phyloP scores from a whole-genome alignment of 1,139 yeast genomes.

The Geotrichum histeridarum region DNA sequence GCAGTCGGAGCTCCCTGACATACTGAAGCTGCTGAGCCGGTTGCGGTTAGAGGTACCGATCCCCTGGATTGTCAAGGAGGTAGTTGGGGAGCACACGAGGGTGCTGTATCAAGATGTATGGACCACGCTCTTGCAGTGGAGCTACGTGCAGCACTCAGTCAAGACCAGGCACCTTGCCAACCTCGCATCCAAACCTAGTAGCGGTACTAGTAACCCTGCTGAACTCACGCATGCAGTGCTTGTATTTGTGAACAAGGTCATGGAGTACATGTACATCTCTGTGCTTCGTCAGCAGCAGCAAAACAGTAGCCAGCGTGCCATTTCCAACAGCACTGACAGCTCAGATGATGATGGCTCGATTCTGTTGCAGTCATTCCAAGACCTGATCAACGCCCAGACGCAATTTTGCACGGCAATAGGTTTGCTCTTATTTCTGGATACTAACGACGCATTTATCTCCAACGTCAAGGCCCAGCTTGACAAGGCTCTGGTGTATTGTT shows the following conservation, averaged over 20 bases:
- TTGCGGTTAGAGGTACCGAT: conserved; percentile 3
- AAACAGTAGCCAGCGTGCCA: background rate
- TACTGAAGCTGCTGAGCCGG: background rate
- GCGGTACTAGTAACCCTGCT: background rate
- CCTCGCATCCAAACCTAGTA: background rate
- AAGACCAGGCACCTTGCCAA: background rate
- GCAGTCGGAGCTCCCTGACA: background rate
- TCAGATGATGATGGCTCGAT: background rate
- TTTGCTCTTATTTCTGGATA: background rate
- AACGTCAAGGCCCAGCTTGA: background rate
- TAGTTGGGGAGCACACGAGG: conserved; percentile 1
- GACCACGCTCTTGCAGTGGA: background rate
- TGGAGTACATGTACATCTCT: conserved; percentile 8
- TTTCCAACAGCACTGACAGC: background rate
- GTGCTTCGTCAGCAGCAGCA: background rate
- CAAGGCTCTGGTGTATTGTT: background rate
- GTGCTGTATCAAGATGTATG: background rate
- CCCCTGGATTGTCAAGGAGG: conserved; percentile 5
- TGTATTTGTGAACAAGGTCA: conserved; percentile 6
- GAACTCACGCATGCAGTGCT: conserved; percentile 2
- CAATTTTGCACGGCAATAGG: background rate
- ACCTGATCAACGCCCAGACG: conserved; percentile 2
- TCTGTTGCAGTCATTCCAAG: background rate
- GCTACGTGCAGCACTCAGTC: conserved; percentile 3
- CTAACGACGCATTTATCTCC: background rate